Evolutionary conservation across 1,139 yeast species (phyloP).

Genomic region (Diutina mesorugosa): DNA sequence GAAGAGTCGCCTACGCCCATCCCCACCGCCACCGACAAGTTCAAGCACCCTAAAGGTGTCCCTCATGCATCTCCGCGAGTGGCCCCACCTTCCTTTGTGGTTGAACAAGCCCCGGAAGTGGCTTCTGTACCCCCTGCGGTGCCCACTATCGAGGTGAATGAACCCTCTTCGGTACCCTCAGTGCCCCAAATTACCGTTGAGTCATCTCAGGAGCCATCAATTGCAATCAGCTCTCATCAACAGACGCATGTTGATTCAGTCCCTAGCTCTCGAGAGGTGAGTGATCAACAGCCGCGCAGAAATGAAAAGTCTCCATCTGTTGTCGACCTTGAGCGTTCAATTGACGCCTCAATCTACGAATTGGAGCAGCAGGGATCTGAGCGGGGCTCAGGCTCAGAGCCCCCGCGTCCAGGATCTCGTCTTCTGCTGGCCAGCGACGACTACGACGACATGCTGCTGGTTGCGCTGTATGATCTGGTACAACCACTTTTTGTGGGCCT

Average conservation of each 20-base stretch:
- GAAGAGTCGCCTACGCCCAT: not conserved
- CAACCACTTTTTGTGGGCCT: not conserved
- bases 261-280: not conserved
- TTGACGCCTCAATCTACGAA: not conserved
- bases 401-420: not conserved
- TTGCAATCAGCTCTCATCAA: not conserved
- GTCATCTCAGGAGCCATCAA: not conserved
- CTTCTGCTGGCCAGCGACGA: not conserved
- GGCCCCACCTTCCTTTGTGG: not conserved
- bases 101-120: not conserved
- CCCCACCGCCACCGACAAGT: not conserved
- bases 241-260: not conserved
- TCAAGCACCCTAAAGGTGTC: not conserved
- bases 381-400: not conserved
- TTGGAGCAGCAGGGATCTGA: not conserved
- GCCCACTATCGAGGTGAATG: not conserved
- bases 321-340: not conserved
- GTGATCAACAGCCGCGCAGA: not conserved
- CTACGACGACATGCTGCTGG: slow-evolving; percentile 1
- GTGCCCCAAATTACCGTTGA: not conserved
- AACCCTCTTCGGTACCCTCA: not conserved
- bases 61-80: not conserved
- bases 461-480: not conserved
- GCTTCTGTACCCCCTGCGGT: not conserved
- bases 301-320: not conserved